Base-by-base conservation (phyloP, 257 asterid species). In the Solanum bukasovii region DNA sequence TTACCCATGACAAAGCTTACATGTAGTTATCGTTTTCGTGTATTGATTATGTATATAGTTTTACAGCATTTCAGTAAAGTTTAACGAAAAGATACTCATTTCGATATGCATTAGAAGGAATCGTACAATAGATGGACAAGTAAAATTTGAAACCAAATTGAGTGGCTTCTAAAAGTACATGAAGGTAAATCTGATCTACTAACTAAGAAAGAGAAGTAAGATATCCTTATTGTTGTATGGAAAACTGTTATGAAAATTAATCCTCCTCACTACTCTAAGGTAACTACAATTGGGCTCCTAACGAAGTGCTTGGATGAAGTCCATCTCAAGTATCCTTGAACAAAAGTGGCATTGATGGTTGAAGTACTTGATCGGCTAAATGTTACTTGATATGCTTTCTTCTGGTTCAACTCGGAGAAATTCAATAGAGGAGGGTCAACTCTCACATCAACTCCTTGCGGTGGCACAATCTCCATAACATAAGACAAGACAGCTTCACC, bases 241-340 rank as follows among this genome's bases (percentile, higher is more conserved):
- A 44, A 9, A 25, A 27, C 20, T 0, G 10, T 8, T 42, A 79
- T 42, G 35, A 29, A 44, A 79, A 44, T 3, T 46, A 63, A 63
- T 63, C 37, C 1, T 79, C 84, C 40, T 14, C n/a, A 79, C 67
- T 79, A 79, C 25, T 44, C 38, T 7, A 79, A 44, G 38, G 16
- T 79, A 31, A 91, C 61, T 9, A 87, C n/a, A 10, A 91, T 71
- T 20, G 91, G 89, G 73, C 85, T 91, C 87, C 88, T 87, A 27
- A 91, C 90, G 14, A 46, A 35, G 86, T 88, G 77, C 21, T 88
- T 84, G n/a, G 21, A 31, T 38, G 92, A 91, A 74, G 81, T 65
- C 92, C 90, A 90, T 12, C 68, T 29, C 56, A 91, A 67, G 29
- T 87, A 87, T 38, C 93, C 91, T 87, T 90, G 87, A 68, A 87